phyloP scores from a whole-genome alignment of 768 basidiomycete genomes.

The Aureoboletus auriporus region DNA sequence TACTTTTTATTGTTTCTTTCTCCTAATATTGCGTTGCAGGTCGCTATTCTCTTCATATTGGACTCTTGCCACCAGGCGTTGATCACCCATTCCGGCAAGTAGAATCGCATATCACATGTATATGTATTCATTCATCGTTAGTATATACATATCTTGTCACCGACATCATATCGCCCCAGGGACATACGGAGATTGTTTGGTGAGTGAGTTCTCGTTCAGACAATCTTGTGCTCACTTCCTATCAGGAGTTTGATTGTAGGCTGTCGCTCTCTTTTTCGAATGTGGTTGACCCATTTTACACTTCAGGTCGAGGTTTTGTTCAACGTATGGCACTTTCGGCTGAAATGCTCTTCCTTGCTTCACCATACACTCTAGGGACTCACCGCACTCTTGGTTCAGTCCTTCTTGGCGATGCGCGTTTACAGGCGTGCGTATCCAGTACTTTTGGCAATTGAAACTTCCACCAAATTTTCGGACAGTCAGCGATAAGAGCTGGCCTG shows the following conservation, averaged over 20 bases:
- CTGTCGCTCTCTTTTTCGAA: not conserved
- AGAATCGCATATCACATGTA: not conserved
- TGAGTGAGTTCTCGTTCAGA: constrained; percentile 18
- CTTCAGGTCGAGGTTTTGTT: constrained; percentile 51
- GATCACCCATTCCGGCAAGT: constrained; percentile 51
- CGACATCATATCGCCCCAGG: constrained; percentile 30
- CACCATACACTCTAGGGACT: constrained; percentile 28
- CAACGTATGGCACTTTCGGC: constrained; percentile 32
- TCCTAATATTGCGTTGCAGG: constrained; percentile 32
- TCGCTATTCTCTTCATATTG: constrained; percentile 48
- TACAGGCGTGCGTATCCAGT: constrained; percentile 40
- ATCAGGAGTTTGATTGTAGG: constrained; percentile 27
- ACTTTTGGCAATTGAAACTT: not conserved
- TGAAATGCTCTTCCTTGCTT: not conserved
- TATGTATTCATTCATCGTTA: constrained; percentile 15
- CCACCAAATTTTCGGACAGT: constrained; percentile 33
- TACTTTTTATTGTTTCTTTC: no score
- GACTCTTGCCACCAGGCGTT: constrained; percentile 55
- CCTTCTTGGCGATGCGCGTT: constrained; percentile 51
- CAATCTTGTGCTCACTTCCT: not conserved
- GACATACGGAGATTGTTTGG: constrained; percentile 43
- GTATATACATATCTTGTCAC: constrained; percentile 48
- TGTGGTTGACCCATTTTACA: not conserved
- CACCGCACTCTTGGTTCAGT: constrained; percentile 55
- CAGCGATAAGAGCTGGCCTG: constrained; percentile 45